Evolutionary conservation across 2,329 filamentous ascomycete genomes (phyloP), one percentile per base, ranked within the genome.

Genomic region (Cercospora sp.): DNA sequence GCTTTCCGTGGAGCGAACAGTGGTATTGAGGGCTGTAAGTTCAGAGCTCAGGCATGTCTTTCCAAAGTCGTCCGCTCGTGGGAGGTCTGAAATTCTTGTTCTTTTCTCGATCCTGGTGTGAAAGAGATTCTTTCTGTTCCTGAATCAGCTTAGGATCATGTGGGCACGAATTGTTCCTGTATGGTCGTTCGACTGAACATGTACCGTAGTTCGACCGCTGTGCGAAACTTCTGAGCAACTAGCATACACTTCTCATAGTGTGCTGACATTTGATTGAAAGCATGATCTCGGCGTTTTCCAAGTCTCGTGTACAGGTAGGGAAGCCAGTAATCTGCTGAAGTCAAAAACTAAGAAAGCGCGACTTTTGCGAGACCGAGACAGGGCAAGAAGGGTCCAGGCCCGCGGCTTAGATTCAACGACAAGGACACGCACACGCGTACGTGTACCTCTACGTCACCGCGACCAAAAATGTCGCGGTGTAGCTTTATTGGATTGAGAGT

Each of bases 391-490:
- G 45, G 45, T 23, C 42, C 45, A 42, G 36, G 12, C 23, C 60
- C 30, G 36, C 6, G 16, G 36, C 36, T 42, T 5, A 53, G 30
- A 57, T 20, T 30, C 20, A 63, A 23, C 30, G 4, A n/a, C 18
- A 31, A 63, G 57, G 31, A 30, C 33, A 58, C 51, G 20, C 51
- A 45, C 8, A 23, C 39, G 64, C 48, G 48, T 68, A 65, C 66
- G 66, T 65, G 63, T 48, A 23, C 62, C 9, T 51, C 58, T 42
- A 68, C 66, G 66, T 67, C 66, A 67, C 64, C 16, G 13, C n/a
- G 36, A n/a, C 36, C 36, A n/a, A 39, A 53, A 16, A 28, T 57
- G 5, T 45, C 3, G 55, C 31, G 12, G n/a, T 33, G 28, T 31
- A 31, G 31, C 33, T 45, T 57, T 33, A 39, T 31, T 31, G 28